Evolutionary conservation across 257 asterid genomes (phyloP).

Genomic region (Fraxinus cuspidata): DNA sequence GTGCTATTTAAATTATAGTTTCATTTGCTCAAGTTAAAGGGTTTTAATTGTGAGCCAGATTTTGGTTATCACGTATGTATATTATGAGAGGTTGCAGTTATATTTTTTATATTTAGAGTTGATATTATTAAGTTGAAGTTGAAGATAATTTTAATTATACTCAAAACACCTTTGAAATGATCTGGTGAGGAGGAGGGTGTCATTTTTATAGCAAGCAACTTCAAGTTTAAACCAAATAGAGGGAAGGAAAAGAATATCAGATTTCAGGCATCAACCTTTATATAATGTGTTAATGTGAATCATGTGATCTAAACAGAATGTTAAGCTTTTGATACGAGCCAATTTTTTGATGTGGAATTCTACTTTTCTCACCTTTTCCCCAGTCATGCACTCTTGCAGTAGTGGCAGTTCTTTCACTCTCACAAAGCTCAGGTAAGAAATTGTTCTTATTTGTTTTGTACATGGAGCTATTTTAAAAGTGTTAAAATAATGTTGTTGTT

Average conservation of each 20-base stretch:
- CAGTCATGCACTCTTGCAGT: too few species aligned
- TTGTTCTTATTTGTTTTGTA: constrained; percentile 20
- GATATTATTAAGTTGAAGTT: neutral
- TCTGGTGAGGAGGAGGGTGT: neutral
- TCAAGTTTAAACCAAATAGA: constrained; percentile 21
- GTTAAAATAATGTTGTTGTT: too few species aligned
- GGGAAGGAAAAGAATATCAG: constrained; percentile 12
- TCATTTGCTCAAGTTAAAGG: constrained; percentile 7
- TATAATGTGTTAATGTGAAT: constrained; percentile 16
- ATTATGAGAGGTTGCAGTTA: neutral
- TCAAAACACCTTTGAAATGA: neutral
- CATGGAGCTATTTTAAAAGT: neutral
- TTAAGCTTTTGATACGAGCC: too few species aligned
- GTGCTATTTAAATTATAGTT: constrained; percentile 16
- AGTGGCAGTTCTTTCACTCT: constrained; percentile 58
- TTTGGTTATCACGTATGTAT: neutral
- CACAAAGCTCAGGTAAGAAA: constrained; percentile 92
- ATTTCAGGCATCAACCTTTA: constrained; percentile 7
- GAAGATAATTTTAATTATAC: neutral
- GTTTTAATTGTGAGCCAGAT: constrained; percentile 3
- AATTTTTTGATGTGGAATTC: too few species aligned
- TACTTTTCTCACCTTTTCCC: too few species aligned
- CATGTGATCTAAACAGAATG: neutral
- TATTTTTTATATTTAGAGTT: neutral
- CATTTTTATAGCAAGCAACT: neutral